These are phyloP conservation scores for Meira miltonrushii DNA, from an alignment of 1,284 basidiomycete genomes.

Conservation along the genomic window DNA sequence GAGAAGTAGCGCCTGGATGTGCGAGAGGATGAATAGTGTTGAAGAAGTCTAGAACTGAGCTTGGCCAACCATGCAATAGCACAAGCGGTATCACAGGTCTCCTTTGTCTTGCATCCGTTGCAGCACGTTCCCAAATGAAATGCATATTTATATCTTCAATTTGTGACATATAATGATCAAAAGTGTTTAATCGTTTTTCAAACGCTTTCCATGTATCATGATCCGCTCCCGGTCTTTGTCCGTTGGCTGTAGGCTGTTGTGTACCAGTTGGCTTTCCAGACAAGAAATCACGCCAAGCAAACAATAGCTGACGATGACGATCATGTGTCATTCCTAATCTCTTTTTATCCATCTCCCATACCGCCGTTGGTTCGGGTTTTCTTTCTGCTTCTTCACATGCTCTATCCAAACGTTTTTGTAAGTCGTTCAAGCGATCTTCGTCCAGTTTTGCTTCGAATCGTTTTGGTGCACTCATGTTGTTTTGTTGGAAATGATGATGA, in stretches of 20 bases:
- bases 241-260: neutral
- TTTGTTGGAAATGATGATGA: neutral
- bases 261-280: neutral
- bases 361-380: neutral
- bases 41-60: conserved; percentile 43
- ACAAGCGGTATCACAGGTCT: conserved; percentile 49
- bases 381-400: conserved; percentile 4
- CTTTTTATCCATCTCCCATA: conserved; percentile 3
- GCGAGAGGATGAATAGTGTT: conserved; percentile 45
- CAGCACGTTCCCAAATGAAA: conserved; percentile 35
- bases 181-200: conserved; percentile 9
- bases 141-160: conserved; percentile 45
- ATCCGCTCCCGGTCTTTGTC: conserved; percentile 20
- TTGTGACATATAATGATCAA: conserved; percentile 24
- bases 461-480: neutral
- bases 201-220: conserved; percentile 29
- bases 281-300: conserved; percentile 8
- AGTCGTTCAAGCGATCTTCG: neutral
- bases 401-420: conserved; percentile 4
- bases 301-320: conserved; percentile 1
- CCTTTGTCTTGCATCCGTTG: conserved; percentile 1
- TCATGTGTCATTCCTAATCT: conserved; percentile 6
- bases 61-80: conserved; percentile 52
- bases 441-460: conserved; percentile 1
- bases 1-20: conserved; percentile 25